Conservation (phyloP, 1,284 basidiomycete genomes). For the Schizopora paradoxa region DNA sequence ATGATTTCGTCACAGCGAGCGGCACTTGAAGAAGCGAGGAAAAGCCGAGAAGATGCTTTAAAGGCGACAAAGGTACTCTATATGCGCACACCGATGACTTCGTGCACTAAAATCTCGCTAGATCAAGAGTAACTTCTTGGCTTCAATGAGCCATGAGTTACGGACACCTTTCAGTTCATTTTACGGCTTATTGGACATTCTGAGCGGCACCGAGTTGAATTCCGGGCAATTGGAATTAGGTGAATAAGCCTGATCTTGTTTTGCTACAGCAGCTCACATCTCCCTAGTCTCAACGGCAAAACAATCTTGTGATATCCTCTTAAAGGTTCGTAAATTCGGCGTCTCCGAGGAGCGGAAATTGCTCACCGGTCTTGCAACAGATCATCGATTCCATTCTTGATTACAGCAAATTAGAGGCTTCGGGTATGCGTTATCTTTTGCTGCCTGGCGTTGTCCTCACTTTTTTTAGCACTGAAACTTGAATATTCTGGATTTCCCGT, state of each 20-base stretch:
- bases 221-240: slow-evolving; percentile 63
- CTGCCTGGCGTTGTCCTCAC: slow-evolving; percentile 10
- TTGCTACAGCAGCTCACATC: slow-evolving; percentile 3
- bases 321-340: slow-evolving; percentile 42
- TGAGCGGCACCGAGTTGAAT: slow-evolving; percentile 62
- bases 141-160: slow-evolving; percentile 70
- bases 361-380: slow-evolving; percentile 28
- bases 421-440: slow-evolving; percentile 35
- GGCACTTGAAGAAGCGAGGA: slow-evolving; percentile 58
- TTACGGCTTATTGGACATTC: slow-evolving; percentile 62
- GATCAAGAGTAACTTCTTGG: slow-evolving; percentile 72
- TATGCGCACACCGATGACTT: slow-evolving; percentile 2
- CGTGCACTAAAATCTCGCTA: slow-evolving; percentile 22
- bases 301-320: slow-evolving; percentile 62
- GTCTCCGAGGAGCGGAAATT: neutral
- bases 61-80: slow-evolving; percentile 58
- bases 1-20: slow-evolving; percentile 66
- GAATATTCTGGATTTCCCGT: slow-evolving; percentile 62
- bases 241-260: slow-evolving; percentile 23
- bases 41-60: slow-evolving; percentile 62
- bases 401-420: slow-evolving; percentile 70
- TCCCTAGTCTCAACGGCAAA: slow-evolving; percentile 63
- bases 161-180: slow-evolving; percentile 72
- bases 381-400: slow-evolving; percentile 73
- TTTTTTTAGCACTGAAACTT: slow-evolving; percentile 50